Evolutionary conservation across 768 basidiomycete genomes (phyloP).

Genomic region (Boletellus ananiceps): DNA sequence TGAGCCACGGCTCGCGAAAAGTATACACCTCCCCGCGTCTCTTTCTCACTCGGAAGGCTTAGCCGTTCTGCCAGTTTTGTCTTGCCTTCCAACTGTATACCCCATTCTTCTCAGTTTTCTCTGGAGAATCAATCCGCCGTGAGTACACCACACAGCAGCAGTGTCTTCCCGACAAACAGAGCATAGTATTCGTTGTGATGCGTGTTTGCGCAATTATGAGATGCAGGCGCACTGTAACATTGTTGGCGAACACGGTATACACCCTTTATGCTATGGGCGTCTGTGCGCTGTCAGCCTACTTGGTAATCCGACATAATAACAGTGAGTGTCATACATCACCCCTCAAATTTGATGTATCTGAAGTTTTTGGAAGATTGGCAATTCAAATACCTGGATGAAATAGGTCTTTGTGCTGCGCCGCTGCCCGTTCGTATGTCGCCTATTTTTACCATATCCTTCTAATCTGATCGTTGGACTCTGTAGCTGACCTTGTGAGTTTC

Average conservation of each 20-base stretch:
- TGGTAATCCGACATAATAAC: neutral
- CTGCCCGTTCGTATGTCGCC: conserved; percentile 1
- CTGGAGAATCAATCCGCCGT: conserved; percentile 11
- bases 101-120: neutral
- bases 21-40: neutral
- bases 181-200: conserved; percentile 21
- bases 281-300: neutral
- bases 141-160: neutral
- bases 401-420: conserved; percentile 11
- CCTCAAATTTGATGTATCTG: neutral
- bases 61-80: conserved; percentile 7
- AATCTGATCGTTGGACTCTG: neutral
- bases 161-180: too few relatives aligned
- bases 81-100: neutral
- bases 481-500: conserved; percentile 9
- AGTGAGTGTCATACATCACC: neutral
- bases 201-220: conserved; percentile 24
- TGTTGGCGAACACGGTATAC: conserved; percentile 4
- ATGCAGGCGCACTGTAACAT: neutral
- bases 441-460: neutral
- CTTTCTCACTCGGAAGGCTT: neutral
- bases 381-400: conserved; percentile 4
- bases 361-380: neutral
- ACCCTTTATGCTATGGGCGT: neutral
- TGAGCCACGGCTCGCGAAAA: conserved; percentile 6